phyloP scores from a whole-genome alignment of 345 rosid species.

The Murraya paniculata region DNA sequence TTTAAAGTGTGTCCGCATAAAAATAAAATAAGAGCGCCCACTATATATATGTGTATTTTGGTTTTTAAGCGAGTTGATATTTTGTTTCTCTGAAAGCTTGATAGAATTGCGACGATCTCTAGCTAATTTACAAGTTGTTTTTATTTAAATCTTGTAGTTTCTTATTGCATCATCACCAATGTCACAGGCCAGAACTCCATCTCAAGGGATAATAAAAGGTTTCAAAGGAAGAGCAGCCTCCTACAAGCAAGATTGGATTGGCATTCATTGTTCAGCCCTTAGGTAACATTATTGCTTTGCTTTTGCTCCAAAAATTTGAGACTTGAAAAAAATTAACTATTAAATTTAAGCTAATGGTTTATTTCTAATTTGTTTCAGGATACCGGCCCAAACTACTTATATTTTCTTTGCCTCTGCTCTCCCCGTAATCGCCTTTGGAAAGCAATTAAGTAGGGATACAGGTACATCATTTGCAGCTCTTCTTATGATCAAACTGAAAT shows the following conservation, averaged over 20 bases:
- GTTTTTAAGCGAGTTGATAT: too few relatives aligned
- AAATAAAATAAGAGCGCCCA: too few relatives aligned
- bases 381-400: constrained; percentile 68
- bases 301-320: too few relatives aligned
- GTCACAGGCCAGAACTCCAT: constrained; percentile 53
- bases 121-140: not conserved
- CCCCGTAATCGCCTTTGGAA: constrained; percentile 89
- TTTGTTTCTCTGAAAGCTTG: too few relatives aligned
- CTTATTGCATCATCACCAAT: constrained; percentile 29
- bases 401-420: constrained; percentile 89
- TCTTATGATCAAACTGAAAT: not conserved
- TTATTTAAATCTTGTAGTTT: not conserved
- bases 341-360: not conserved
- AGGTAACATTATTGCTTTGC: too few relatives aligned
- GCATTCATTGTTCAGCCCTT: constrained; percentile 25
- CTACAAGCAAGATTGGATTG: constrained; percentile 68
- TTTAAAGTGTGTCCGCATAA: too few relatives aligned
- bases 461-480: constrained; percentile 34
- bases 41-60: too few relatives aligned
- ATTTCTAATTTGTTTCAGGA: constrained; percentile 32
- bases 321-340: too few relatives aligned
- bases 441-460: constrained; percentile 78
- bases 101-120: too few relatives aligned
- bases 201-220: constrained; percentile 65
- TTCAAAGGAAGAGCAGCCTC: constrained; percentile 54